Evolutionary conservation across 2,329 filamentous ascomycete species (phyloP).

Genomic region (Talaromyces funiculosus): DNA sequence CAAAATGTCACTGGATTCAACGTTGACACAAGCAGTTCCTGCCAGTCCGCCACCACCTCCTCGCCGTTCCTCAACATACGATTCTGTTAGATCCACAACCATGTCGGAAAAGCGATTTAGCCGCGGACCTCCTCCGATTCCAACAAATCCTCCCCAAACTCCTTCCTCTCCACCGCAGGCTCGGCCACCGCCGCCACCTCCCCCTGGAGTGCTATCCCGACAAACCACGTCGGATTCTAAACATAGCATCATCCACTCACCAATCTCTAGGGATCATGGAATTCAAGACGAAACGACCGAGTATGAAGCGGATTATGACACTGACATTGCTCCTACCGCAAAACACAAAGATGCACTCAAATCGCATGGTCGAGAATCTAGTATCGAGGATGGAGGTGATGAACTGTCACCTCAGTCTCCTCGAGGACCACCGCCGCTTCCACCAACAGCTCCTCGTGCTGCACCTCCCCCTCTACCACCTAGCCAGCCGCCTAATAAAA

Average conservation of each 20-base stretch:
- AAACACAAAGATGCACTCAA: slow-evolving; percentile 91
- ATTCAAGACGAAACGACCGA: slow-evolving; percentile 79
- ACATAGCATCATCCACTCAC: slow-evolving; percentile 25
- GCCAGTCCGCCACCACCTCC: slow-evolving; percentile 23
- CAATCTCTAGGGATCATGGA: slow-evolving; percentile 46
- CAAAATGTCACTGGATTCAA: slow-evolving; percentile 38
- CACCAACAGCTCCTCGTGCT: slow-evolving; percentile 54
- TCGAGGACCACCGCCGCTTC: slow-evolving; percentile 35
- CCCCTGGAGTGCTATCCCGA: slow-evolving; percentile 47
- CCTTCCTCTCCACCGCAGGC: slow-evolving; percentile 43
- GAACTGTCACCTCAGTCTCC: slow-evolving; percentile 49
- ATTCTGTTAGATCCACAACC: slow-evolving; percentile 28
- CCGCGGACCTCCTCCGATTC: slow-evolving; percentile 39
- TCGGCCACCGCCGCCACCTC: slow-evolving; percentile 63
- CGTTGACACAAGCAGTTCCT: slow-evolving; percentile 36
- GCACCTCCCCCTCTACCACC: slow-evolving; percentile 64
- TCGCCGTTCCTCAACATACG: slow-evolving; percentile 34
- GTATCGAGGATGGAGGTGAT: slow-evolving; percentile 62
- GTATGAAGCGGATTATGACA: slow-evolving; percentile 97
- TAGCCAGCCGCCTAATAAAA: slow-evolving; percentile 51
- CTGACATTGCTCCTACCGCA: slow-evolving; percentile 90
- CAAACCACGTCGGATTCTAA: slow-evolving; percentile 53
- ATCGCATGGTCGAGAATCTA: slow-evolving; percentile 70
- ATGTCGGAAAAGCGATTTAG: slow-evolving; percentile 38
- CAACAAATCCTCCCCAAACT: slow-evolving; percentile 32